Evolutionary conservation across 2,329 filamentous ascomycete species (phyloP).

Genomic region (Claviceps fusiformis): DNA sequence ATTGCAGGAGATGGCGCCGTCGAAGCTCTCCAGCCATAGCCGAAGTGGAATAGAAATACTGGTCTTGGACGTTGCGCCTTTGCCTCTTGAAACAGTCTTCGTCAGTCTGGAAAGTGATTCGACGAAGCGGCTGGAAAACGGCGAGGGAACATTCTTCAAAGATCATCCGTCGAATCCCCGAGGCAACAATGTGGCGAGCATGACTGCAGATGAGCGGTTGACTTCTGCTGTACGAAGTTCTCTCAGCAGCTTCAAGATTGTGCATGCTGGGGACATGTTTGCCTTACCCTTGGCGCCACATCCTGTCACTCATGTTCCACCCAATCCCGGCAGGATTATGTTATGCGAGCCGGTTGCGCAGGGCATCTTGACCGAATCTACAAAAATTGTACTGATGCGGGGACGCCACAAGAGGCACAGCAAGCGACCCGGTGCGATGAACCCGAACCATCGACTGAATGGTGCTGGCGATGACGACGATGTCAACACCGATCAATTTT

Average conservation of each 20-base stretch:
- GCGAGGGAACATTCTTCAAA: constrained; percentile 69
- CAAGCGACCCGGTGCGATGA: constrained; percentile 33
- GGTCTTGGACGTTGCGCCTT: constrained; percentile 64
- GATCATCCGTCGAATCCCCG: constrained; percentile 34
- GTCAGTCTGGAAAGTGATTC: constrained; percentile 74
- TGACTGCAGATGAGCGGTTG: constrained; percentile 41
- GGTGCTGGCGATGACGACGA: constrained; percentile 53
- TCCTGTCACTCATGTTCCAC: constrained; percentile 71
- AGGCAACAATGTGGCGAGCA: constrained; percentile 23
- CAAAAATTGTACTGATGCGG: constrained; percentile 69
- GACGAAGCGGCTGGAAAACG: constrained; percentile 65
- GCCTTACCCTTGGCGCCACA: constrained; percentile 68
- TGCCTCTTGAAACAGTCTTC: constrained; percentile 73
- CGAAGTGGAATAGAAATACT: constrained; percentile 73
- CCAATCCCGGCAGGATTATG: constrained; percentile 74
- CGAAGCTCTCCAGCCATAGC: constrained; percentile 57
- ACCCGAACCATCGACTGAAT: constrained; percentile 31
- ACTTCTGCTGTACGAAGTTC: constrained; percentile 59
- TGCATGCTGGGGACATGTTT: constrained; percentile 73
- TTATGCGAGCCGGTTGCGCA: constrained; percentile 94
- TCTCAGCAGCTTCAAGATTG: constrained; percentile 56
- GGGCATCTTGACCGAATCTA: constrained; percentile 61
- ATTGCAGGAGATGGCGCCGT: constrained; percentile 60
- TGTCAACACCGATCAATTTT: constrained; percentile 82
- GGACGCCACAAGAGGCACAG: constrained; percentile 42